These are phyloP conservation scores for Pestalotiopsis sp. DNA, from an alignment of 2,329 filamentous ascomycete species.

Conservation along the genomic window DNA sequence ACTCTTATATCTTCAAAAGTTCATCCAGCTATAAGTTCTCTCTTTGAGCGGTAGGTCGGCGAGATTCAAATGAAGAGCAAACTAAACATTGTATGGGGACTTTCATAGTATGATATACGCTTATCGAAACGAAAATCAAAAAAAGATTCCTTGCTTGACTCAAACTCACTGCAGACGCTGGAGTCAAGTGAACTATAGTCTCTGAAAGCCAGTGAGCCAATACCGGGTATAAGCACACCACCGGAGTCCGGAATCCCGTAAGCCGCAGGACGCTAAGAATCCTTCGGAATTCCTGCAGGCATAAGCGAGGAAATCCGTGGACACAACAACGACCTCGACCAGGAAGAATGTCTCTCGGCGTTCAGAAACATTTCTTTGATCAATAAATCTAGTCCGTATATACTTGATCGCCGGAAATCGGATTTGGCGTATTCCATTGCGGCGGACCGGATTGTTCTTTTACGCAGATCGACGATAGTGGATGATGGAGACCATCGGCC, in stretches of 20 bases:
- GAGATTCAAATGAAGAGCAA: too few species aligned
- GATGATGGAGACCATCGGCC: neutral
- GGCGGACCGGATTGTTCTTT: neutral
- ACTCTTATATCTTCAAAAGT: too few species aligned
- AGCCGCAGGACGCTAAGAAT: neutral
- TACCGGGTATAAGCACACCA: neutral
- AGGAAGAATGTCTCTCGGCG: neutral
- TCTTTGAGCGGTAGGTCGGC: too few species aligned
- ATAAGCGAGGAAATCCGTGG: neutral
- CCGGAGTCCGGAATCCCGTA: constrained; percentile 8
- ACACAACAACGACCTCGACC: neutral
- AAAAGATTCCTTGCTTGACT: too few species aligned
- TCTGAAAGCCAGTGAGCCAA: neutral
- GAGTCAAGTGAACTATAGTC: neutral
- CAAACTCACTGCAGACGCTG: too few species aligned
- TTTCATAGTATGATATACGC: too few species aligned
- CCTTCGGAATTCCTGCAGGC: neutral
- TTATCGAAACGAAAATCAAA: too few species aligned
- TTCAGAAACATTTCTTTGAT: neutral
- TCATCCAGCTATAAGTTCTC: too few species aligned
- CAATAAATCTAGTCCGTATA: neutral
- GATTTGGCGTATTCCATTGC: neutral
- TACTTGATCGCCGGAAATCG: neutral
- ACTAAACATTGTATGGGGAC: too few species aligned
- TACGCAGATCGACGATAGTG: neutral